Percentiles rank a stretch among this genome's conserved stretches.
These are phyloP conservation scores for Exophiala phaeomuriformis DNA, from an alignment of 2,329 filamentous ascomycete species.

Conservation along the genomic window DNA sequence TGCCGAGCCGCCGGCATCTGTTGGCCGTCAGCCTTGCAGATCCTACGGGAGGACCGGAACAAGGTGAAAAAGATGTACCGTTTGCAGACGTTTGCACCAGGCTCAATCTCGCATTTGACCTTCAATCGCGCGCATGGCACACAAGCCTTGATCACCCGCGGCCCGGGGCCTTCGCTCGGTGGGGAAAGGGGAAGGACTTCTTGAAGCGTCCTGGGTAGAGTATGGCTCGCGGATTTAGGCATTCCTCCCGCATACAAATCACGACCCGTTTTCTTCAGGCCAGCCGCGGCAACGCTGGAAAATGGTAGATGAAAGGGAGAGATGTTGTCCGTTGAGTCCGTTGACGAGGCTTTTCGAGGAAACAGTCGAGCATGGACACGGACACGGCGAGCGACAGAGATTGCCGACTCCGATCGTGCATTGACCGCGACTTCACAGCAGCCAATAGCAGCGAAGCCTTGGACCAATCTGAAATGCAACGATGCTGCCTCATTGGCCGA, in stretches of 20 bases:
- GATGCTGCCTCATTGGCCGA: neutral
- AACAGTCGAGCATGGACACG: too few relatives aligned
- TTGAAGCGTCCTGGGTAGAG: neutral
- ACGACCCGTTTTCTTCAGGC: too few relatives aligned
- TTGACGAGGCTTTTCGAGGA: too few relatives aligned
- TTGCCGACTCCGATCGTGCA: too few relatives aligned
- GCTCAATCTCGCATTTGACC: constrained; percentile 17
- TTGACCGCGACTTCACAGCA: neutral
- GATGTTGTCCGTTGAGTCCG: too few relatives aligned
- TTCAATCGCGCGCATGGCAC: constrained; percentile 20
- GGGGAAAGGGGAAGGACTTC: constrained; percentile 3
- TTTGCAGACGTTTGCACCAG: constrained; percentile 14
- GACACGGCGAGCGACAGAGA: too few relatives aligned
- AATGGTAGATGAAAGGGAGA: too few relatives aligned
- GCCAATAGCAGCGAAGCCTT: neutral
- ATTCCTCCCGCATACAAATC: neutral
- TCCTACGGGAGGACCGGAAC: too few relatives aligned
- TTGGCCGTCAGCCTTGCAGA: neutral
- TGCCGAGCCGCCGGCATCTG: constrained; percentile 30
- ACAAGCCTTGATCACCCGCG: constrained; percentile 18
- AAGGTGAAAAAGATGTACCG: constrained; percentile 3
- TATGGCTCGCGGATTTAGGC: neutral
- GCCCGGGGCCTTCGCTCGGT: constrained; percentile 1
- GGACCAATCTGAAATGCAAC: neutral
- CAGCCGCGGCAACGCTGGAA: too few relatives aligned